These are phyloP conservation scores for Bathelium albidoporum DNA, from an alignment of 495 filamentous ascomycete genomes.

Conservation along the genomic window DNA sequence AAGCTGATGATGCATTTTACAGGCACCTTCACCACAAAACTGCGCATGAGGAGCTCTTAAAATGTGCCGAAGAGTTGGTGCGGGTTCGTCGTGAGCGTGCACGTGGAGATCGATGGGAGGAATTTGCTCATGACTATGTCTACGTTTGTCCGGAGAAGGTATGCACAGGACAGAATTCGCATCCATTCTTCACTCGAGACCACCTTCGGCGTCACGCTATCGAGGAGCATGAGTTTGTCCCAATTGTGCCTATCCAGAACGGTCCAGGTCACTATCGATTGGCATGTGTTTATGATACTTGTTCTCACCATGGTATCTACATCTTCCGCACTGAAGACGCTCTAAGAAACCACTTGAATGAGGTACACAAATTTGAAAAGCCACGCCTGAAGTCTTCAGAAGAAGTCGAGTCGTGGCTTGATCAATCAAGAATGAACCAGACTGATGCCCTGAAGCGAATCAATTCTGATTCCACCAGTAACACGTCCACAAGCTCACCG, in stretches of 20 bases:
- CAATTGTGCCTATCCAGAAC: not conserved
- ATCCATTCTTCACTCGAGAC: not conserved
- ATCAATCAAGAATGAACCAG: constrained; percentile 2
- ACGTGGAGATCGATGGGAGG: constrained; percentile 1
- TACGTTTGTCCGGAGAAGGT: not conserved
- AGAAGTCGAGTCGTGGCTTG: constrained; percentile 1
- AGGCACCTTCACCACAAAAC: not conserved
- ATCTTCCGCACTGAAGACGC: not conserved
- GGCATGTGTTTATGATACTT: constrained; percentile 1
- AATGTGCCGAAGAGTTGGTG: not conserved
- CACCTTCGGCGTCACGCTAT: not conserved
- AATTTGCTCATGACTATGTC: not conserved
- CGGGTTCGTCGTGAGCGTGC: not conserved
- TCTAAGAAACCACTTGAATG: not conserved
- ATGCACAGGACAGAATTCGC: not conserved
- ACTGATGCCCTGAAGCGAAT: not conserved
- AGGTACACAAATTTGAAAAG: not conserved
- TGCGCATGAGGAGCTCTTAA: not conserved
- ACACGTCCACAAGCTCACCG: not conserved
- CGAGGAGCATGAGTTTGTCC: constrained; percentile 2
- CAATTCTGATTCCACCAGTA: not conserved
- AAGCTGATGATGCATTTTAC: too few species aligned
- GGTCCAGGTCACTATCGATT: not conserved
- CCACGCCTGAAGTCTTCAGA: not conserved
- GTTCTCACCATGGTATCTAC: not conserved